Conservation (phyloP, 352 stramenopile genomes). For the Pythium phragmiticola region DNA sequence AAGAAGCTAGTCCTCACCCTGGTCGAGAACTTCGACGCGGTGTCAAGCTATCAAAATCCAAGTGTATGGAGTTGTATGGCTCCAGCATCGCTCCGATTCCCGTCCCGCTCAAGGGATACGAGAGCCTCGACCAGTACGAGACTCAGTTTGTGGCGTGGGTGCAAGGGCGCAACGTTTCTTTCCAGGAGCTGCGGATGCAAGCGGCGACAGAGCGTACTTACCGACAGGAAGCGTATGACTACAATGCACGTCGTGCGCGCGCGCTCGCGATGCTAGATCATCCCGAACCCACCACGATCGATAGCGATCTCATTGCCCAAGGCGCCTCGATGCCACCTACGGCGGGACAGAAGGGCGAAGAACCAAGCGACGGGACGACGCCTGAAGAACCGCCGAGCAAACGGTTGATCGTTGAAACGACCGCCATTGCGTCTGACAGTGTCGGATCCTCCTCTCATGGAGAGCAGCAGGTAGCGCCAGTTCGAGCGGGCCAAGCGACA, state of each 20-base stretch:
- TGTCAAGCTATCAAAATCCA: not conserved
- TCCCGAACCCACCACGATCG: not conserved
- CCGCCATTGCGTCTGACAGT: not conserved
- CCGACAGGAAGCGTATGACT: not conserved
- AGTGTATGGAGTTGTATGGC: slow-evolving; percentile 3
- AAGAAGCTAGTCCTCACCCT: slow-evolving; percentile 11
- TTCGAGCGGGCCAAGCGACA: not conserved
- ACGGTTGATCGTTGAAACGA: not conserved
- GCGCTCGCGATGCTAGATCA: not conserved
- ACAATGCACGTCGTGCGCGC: not conserved
- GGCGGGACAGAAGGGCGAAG: not conserved
- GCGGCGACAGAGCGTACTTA: not conserved
- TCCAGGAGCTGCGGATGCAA: not conserved
- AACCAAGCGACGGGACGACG: not conserved
- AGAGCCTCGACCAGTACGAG: slow-evolving; percentile 10
- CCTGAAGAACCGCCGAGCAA: not conserved
- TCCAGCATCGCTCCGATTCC: slow-evolving; percentile 11
- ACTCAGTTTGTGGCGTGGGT: slow-evolving; percentile 7
- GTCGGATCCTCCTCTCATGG: not conserved
- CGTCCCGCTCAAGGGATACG: slow-evolving; percentile 7
- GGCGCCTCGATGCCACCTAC: not conserved
- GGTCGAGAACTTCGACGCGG: not conserved
- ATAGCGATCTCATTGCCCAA: not conserved
- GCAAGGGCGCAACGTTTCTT: not conserved
- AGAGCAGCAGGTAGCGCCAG: not conserved